Percentiles rank a stretch among this genome's conserved stretches.
Evolutionary conservation across 139 green algal species (phyloP).

Genomic region (Auxenochlorella protothecoides): DNA sequence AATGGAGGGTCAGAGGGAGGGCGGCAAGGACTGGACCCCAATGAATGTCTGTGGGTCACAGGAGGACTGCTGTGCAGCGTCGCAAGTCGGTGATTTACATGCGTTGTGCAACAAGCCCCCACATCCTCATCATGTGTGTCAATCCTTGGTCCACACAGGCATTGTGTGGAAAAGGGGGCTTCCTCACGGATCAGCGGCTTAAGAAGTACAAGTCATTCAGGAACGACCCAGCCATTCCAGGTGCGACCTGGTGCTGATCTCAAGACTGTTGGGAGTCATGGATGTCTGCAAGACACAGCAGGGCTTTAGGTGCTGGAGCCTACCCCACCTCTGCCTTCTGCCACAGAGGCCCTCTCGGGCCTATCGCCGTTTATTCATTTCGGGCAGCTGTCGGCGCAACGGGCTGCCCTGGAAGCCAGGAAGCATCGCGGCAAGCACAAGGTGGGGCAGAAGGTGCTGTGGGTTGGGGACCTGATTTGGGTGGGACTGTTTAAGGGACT

Average conservation of each 20-base stretch:
- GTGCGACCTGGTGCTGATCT: too few relatives aligned
- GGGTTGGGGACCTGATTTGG: background rate
- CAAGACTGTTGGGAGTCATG: too few relatives aligned
- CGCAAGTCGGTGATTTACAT: too few relatives aligned
- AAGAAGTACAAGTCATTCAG: conserved; percentile 9
- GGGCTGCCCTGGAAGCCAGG: conserved; percentile 70
- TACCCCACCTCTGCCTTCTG: too few relatives aligned
- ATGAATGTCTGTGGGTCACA: too few relatives aligned
- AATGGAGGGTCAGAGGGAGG: too few relatives aligned
- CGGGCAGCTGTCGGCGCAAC: conserved; percentile 69
- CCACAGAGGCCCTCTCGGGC: conserved; percentile 46
- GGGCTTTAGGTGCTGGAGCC: too few relatives aligned
- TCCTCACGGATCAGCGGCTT: conserved; percentile 64
- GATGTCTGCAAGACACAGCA: too few relatives aligned
- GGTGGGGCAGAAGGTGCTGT: conserved; percentile 1
- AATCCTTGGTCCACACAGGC: conserved; percentile 14
- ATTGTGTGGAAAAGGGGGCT: conserved; percentile 46
- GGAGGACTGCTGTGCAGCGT: too few relatives aligned
- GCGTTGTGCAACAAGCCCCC: too few relatives aligned
- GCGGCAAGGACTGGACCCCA: too few relatives aligned
- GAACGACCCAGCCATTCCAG: conserved; percentile 64
- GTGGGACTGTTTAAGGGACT: too few relatives aligned
- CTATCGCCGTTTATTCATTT: conserved; percentile 90
- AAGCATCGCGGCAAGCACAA: conserved; percentile 51
- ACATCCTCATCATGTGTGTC: background rate